Conservation (phyloP, 805 yeast genomes). For the Debaryomyces maramus region DNA sequence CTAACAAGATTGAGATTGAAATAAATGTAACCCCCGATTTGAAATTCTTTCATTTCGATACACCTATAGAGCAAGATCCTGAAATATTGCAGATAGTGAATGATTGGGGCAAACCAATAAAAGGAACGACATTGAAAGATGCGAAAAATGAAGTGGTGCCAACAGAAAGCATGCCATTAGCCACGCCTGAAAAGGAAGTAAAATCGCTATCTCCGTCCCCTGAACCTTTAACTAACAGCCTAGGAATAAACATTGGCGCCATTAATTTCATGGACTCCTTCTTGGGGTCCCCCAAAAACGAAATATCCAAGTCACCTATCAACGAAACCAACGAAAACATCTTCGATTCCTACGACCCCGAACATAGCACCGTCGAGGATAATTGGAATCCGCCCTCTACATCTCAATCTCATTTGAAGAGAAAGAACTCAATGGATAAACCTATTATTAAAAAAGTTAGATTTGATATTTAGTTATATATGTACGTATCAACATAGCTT, state of each 20-base stretch:
- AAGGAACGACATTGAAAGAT: not conserved
- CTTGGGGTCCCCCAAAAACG: slow-evolving; percentile 16
- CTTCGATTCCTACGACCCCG: slow-evolving; percentile 25
- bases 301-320: slow-evolving; percentile 8
- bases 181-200: not conserved
- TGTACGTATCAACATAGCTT: slow-evolving; percentile 2
- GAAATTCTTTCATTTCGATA: slow-evolving; percentile 14
- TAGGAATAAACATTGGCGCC: slow-evolving; percentile 23
- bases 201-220: not conserved
- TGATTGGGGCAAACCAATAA: slow-evolving; percentile 24
- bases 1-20: slow-evolving; percentile 9
- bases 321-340: slow-evolving; percentile 14
- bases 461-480: slow-evolving; percentile 18
- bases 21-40: slow-evolving; percentile 15
- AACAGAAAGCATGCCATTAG: not conserved
- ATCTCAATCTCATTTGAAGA: slow-evolving; percentile 24
- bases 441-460: slow-evolving; percentile 31
- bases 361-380: slow-evolving; percentile 8
- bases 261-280: slow-evolving; percentile 17
- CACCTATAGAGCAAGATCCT: slow-evolving; percentile 11
- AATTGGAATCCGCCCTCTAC: slow-evolving; percentile 1
- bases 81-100: slow-evolving; percentile 11
- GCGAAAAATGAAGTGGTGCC: not conserved
- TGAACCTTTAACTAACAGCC: slow-evolving; percentile 14
- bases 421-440: slow-evolving; percentile 14